Conservation (phyloP, 306 rosid genomes). For the Abrus precatorius region DNA sequence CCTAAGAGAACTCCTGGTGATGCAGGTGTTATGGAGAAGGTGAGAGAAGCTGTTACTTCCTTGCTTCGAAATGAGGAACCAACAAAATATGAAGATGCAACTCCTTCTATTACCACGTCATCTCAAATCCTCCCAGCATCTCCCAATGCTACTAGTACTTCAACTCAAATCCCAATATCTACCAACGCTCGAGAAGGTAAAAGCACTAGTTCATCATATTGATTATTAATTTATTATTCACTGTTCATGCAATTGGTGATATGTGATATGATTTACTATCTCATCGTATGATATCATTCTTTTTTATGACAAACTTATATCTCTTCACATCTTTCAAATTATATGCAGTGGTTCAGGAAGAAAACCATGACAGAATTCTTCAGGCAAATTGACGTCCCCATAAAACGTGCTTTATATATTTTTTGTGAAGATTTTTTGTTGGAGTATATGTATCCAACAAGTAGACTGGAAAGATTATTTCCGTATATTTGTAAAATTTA, state of each 20-base stretch:
- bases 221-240: too few species aligned
- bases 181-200: slow-evolving; percentile 65
- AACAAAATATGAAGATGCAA: slow-evolving; percentile 43
- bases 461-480: slow-evolving; percentile 44
- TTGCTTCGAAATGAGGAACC: slow-evolving; percentile 68
- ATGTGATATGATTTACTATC: slow-evolving; percentile 12
- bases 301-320: not conserved
- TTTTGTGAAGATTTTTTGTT: not conserved
- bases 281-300: slow-evolving; percentile 13
- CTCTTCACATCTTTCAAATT: slow-evolving; percentile 37
- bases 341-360: slow-evolving; percentile 73
- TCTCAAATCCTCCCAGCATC: slow-evolving; percentile 50
- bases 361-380: slow-evolving; percentile 72
- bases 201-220: not conserved
- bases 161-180: slow-evolving; percentile 44
- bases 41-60: slow-evolving; percentile 81
- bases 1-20: slow-evolving; percentile 65
- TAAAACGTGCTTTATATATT: slow-evolving; percentile 5
- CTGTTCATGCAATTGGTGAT: not conserved
- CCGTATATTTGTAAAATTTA: slow-evolving; percentile 42
- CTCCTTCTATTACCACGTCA: slow-evolving; percentile 28
- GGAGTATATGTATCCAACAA: slow-evolving; percentile 37
- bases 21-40: slow-evolving; percentile 79
- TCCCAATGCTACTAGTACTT: not conserved
- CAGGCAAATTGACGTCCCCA: slow-evolving; percentile 69